phyloP scores from a whole-genome alignment of 2,329 filamentous ascomycete genomes.

The Talaromyces sp. region DNA sequence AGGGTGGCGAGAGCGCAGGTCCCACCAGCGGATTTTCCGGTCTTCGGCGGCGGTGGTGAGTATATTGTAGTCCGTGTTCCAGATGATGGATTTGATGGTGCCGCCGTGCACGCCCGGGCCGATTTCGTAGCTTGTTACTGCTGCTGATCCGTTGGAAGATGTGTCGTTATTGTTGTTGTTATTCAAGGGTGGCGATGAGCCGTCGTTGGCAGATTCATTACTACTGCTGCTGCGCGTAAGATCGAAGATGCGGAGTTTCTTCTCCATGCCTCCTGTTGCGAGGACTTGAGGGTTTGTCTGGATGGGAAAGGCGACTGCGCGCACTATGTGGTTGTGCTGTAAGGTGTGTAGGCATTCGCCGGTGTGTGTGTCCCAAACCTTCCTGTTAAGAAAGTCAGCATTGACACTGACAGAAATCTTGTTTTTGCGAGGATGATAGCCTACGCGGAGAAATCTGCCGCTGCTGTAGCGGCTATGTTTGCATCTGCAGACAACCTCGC shows the following conservation, averaged over 20 bases:
- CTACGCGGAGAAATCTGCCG: slow-evolving; percentile 92
- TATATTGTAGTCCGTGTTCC: slow-evolving; percentile 84
- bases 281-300: slow-evolving; percentile 75
- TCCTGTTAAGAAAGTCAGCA: slow-evolving; percentile 53
- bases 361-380: slow-evolving; percentile 95
- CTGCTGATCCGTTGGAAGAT: slow-evolving; percentile 41
- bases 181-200: slow-evolving; percentile 26
- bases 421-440: slow-evolving; percentile 38
- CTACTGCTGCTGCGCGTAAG: slow-evolving; percentile 60
- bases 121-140: slow-evolving; percentile 74
- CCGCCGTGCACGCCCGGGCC: slow-evolving; percentile 78
- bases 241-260: slow-evolving; percentile 93
- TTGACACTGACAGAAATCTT: neutral
- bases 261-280: slow-evolving; percentile 92
- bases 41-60: slow-evolving; percentile 88
- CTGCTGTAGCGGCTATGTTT: slow-evolving; percentile 83
- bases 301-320: slow-evolving; percentile 84
- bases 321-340: slow-evolving; percentile 91
- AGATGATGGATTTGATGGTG: slow-evolving; percentile 94
- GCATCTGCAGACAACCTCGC: slow-evolving; percentile 86
- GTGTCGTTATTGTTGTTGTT: slow-evolving; percentile 21
- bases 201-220: slow-evolving; percentile 24
- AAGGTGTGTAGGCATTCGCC: slow-evolving; percentile 85
- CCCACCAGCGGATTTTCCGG: slow-evolving; percentile 92
- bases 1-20: slow-evolving; percentile 72